phyloP scores from a whole-genome alignment of 106 monocot species.

The Acorus gramineus region DNA sequence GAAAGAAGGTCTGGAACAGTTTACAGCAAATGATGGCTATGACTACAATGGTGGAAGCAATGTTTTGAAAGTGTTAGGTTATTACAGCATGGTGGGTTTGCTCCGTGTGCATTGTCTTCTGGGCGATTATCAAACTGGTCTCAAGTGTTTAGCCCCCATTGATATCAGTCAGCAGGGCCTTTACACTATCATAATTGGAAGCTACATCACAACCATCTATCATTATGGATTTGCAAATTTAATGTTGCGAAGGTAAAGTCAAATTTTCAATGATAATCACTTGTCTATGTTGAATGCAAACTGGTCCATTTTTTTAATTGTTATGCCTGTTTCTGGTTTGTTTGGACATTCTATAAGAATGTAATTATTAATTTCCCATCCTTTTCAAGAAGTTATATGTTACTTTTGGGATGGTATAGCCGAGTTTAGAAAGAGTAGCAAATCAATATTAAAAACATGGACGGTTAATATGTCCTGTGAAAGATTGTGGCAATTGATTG shows the following conservation, averaged over 20 bases:
- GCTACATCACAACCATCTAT: constrained; percentile 88
- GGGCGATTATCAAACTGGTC: constrained; percentile 79
- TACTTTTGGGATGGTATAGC: too few species aligned
- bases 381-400: too few species aligned
- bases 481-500: too few species aligned
- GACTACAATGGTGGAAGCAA: constrained; percentile 95
- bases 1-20: constrained; percentile 84
- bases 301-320: too few species aligned
- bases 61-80: constrained; percentile 91
- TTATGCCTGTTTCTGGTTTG: too few species aligned
- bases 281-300: too few species aligned
- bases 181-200: constrained; percentile 85
- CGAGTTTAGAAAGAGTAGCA: too few species aligned
- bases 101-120: constrained; percentile 87
- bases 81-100: constrained; percentile 94
- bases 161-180: constrained; percentile 89
- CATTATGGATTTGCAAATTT: constrained; percentile 94
- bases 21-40: constrained; percentile 83
- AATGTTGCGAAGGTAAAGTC: constrained; percentile 69
- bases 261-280: too few species aligned
- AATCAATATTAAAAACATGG: too few species aligned
- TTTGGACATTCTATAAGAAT: too few species aligned
- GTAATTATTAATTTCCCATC: too few species aligned
- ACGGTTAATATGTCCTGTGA: too few species aligned
- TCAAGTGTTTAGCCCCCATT: constrained; percentile 84